Evolutionary conservation across 129 eudicot genomes (phyloP), one percentile per base, ranked within the genome.

Genomic region (Centella asiatica): DNA sequence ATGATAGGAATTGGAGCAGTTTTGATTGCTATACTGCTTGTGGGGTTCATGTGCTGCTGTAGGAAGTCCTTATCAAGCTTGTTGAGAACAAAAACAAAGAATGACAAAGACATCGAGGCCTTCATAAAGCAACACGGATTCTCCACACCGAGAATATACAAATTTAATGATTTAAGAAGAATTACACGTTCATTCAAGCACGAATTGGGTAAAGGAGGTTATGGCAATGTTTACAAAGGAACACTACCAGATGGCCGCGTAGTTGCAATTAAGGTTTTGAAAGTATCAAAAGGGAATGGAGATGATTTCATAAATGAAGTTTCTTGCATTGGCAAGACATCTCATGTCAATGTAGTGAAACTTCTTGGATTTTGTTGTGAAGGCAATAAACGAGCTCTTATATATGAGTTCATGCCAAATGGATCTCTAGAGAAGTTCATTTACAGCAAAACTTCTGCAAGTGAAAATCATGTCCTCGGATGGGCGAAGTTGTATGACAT

Each of bases 361-460:
- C 71, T 77, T 0, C 13, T 72, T 39, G 82, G 82, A 19, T 78
- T 69, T 64, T 73, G 76, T 13, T 51, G 40, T 7, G 70, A 73
- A 2, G 20, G 60, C 18, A 14, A 46, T 25, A 59, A 64, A 23
- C 48, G 78, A 60, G 79, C 76, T 0, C 66, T 78, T 1, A 32
- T 73, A 4, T 78, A 73, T 3, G 72, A 77, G 39, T 77, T 48
- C 61, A 72, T 77, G 82, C 65, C 69, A 15, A 77, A 77, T 14
- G 83, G 83, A 26, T 78, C 83, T 7, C 61, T 78, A 9, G 79
- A 78, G 18, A 78, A 74, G 62, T 73, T 51, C 25, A 39, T 73
- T 28, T 23, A 54, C 18, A 18, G n/a, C 0, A 29, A 52, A 22
- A 65, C 5, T 24, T 37, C 29, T 8, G 10, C 1, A 4, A 20